A percentile compares a stretch with the other conserved stretches of the same genome.
Evolutionary conservation across 2,329 filamentous ascomycete genomes (phyloP).

Genomic region (Aspergillus sclerotialis): DNA sequence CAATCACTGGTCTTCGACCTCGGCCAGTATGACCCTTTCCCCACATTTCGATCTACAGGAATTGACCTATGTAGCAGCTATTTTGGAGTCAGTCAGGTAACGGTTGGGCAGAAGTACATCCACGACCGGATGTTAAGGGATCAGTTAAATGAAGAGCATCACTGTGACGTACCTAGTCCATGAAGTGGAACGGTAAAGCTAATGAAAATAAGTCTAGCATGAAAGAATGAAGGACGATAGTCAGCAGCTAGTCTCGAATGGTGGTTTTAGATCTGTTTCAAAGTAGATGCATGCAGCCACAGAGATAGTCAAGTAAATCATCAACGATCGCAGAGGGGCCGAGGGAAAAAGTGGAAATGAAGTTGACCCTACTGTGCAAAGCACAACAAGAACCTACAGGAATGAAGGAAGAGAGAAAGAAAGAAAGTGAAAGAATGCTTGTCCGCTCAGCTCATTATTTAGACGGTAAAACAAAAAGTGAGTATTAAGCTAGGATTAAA

Average conservation of each 20-base stretch:
- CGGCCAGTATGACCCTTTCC: slow-evolving; percentile 42
- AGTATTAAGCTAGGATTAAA: no score
- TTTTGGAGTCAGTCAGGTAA: background rate
- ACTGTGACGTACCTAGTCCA: slow-evolving; percentile 2
- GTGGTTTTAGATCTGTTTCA: background rate
- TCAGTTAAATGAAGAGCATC: background rate
- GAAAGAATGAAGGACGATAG: background rate
- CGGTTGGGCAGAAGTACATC: background rate
- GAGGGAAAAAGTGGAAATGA: no score
- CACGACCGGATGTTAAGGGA: background rate
- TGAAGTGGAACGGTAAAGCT: background rate
- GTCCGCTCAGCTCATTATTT: no score
- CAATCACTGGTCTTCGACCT: slow-evolving; percentile 39
- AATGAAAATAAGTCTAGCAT: no score
- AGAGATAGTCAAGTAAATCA: background rate
- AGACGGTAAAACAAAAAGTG: background rate
- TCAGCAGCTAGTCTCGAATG: background rate
- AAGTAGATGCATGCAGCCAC: background rate
- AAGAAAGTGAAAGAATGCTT: slow-evolving; percentile 1
- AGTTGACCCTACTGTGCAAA: no score
- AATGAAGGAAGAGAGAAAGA: slow-evolving; percentile 3
- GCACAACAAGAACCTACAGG: background rate
- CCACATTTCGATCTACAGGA: slow-evolving; percentile 43
- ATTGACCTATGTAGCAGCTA: background rate
- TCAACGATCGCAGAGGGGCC: background rate